phyloP scores from a whole-genome alignment of 495 filamentous ascomycete genomes.

The Hypoxylon lienhwacheense region DNA sequence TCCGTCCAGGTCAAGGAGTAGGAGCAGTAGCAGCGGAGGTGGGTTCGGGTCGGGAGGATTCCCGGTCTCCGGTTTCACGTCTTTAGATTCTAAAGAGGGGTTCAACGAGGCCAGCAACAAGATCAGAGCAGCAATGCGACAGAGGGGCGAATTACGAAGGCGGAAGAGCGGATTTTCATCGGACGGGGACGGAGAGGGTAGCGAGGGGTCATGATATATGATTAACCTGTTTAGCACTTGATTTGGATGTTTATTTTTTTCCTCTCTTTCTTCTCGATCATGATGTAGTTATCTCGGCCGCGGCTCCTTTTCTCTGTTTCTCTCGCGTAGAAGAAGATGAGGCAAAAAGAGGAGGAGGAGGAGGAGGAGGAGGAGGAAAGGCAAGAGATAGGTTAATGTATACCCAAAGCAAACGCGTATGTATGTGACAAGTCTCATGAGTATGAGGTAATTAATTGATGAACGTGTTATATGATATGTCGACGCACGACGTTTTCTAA shows the following conservation, averaged over 20 bases:
- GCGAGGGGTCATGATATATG: slow-evolving; percentile 30
- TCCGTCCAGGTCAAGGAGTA: slow-evolving; percentile 66
- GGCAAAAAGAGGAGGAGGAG: background rate
- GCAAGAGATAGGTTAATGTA: no score
- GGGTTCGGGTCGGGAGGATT: slow-evolving; percentile 62
- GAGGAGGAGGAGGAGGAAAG: no score
- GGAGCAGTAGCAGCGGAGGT: slow-evolving; percentile 71
- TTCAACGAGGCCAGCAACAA: slow-evolving; percentile 82
- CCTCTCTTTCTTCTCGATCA: no score
- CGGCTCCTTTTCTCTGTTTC: no score
- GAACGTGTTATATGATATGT: no score
- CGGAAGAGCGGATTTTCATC: slow-evolving; percentile 57
- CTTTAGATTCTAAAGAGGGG: slow-evolving; percentile 67
- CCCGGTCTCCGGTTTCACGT: slow-evolving; percentile 70
- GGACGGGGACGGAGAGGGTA: slow-evolving; percentile 30
- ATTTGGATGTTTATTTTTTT: no score
- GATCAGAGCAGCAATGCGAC: slow-evolving; percentile 85
- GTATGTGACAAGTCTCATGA: no score
- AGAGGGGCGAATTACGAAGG: slow-evolving; percentile 73
- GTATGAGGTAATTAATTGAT: background rate
- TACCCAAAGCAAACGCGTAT: slow-evolving; percentile 5
- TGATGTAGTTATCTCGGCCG: no score
- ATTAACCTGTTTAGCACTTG: no score
- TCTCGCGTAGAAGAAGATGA: no score
- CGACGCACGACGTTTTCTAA: no score